These are phyloP conservation scores for Chlorencoelia australis DNA, from an alignment of 2,329 filamentous ascomycete species.

Conservation along the genomic window DNA sequence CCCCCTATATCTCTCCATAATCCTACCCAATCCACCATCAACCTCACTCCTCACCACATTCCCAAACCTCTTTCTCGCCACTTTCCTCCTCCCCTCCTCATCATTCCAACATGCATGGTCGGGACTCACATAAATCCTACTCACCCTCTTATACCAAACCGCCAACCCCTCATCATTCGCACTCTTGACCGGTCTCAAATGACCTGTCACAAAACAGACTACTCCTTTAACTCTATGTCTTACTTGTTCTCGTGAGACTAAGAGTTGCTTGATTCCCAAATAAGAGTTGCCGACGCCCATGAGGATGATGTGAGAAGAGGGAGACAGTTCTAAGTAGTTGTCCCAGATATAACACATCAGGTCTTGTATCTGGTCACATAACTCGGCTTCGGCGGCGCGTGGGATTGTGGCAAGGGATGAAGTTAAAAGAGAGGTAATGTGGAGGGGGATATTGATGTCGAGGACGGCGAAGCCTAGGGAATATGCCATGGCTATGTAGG, in stretches of 20 bases:
- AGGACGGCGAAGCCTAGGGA: conserved; percentile 73
- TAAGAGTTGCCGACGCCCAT: conserved; percentile 88
- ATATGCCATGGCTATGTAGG: conserved; percentile 77
- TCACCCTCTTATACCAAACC: conserved; percentile 76
- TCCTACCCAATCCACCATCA: conserved; percentile 39
- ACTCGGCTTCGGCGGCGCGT: conserved; percentile 38
- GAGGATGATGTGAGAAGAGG: conserved; percentile 62
- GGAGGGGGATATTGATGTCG: conserved; percentile 72
- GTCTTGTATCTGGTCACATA: conserved; percentile 50
- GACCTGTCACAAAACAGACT: conserved; percentile 72
- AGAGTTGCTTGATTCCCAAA: conserved; percentile 68
- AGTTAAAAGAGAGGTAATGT: conserved; percentile 7
- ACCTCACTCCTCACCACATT: conserved; percentile 42
- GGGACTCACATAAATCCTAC: conserved; percentile 65
- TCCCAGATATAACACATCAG: conserved; percentile 88
- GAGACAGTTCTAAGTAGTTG: conserved; percentile 80
- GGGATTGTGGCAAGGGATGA: not conserved
- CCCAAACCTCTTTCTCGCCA: conserved; percentile 51
- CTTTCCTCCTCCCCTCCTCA: conserved; percentile 47
- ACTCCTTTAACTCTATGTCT: conserved; percentile 60
- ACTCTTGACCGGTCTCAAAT: conserved; percentile 67
- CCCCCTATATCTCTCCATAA: conserved; percentile 45
- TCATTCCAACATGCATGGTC: conserved; percentile 69
- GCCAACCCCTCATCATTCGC: conserved; percentile 65
- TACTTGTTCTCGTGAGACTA: conserved; percentile 66